Evolutionary conservation across 1,139 yeast species (phyloP).

Genomic region (Suhomyces atakaporum): DNA sequence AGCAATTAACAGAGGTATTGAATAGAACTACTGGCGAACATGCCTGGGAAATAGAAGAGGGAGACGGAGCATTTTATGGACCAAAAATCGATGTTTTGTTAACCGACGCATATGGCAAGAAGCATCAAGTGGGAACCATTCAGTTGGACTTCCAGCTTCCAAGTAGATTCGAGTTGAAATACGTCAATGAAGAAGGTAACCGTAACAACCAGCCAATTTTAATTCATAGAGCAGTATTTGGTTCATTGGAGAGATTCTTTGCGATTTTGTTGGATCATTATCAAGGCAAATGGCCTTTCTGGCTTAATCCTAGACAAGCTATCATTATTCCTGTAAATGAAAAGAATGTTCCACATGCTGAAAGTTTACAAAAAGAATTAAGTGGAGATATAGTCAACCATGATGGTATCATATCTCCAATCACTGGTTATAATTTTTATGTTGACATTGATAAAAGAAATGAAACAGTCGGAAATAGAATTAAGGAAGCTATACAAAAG

Average conservation of each 20-base stretch:
- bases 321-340: slow-evolving; percentile 78
- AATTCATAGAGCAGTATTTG: slow-evolving; percentile 94
- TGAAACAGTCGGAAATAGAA: slow-evolving; percentile 79
- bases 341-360: slow-evolving; percentile 56
- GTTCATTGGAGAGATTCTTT: slow-evolving; percentile 89
- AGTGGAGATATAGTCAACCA: slow-evolving; percentile 49
- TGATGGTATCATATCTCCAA: slow-evolving; percentile 42
- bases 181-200: slow-evolving; percentile 51
- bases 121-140: slow-evolving; percentile 94
- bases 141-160: slow-evolving; percentile 97
- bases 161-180: slow-evolving; percentile 73
- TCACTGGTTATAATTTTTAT: slow-evolving; percentile 64
- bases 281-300: slow-evolving; percentile 96
- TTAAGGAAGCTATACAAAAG: slow-evolving; percentile 73
- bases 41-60: slow-evolving; percentile 75
- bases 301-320: slow-evolving; percentile 96
- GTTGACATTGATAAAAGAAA: slow-evolving; percentile 75
- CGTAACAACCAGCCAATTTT: slow-evolving; percentile 73
- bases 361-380: slow-evolving; percentile 44
- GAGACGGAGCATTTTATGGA: slow-evolving; percentile 98
- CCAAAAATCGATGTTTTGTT: slow-evolving; percentile 90
- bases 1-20: slow-evolving; percentile 65
- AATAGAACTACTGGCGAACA: slow-evolving; percentile 54
- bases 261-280: slow-evolving; percentile 90
- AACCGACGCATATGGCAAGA: slow-evolving; percentile 78